Base-by-base conservation (phyloP, 2,329 filamentous ascomycete genomes). In the Clonostachys rhizophaga region DNA sequence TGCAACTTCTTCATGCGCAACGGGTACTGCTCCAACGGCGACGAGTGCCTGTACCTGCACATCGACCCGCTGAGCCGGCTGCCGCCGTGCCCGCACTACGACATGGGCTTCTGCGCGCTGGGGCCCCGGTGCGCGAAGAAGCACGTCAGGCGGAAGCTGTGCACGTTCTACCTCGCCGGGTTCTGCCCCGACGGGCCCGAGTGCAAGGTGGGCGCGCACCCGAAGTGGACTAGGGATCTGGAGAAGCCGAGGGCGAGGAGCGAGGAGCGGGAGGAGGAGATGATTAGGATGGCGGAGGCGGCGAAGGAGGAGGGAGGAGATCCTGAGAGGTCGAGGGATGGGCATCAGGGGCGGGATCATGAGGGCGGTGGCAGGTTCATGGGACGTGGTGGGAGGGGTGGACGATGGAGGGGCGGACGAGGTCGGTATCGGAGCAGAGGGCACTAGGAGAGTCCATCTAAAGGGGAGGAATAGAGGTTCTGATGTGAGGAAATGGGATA, bases 1-100 rank as follows among this genome's bases (percentile, higher is more conserved):
- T 99, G 94, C 72, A 95, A 95, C 62, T 95, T 96, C 69, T 97
- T 92, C 70, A 85, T 91, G 49, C 82, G 91, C 51, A 95, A 94
- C 62, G 90, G 90, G 47, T 96, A 95, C 66, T 99, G 94, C 71
- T 89, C 88, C 53, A 96, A 96, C 69, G 94, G 92, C 55, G 92
- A 97, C 67, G 94, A 99, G 70, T 99, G 94, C 62, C 75, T 95
- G 6, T 96, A 95, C 65, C 83, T 95, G 42, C 90, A 96, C 69
- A 87, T 95, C 58, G 89, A 94, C 58, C 87, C 91, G 44, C 79
- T 89, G 63, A 84, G 86, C 51, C 85, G 89, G 60, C 73, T 89
- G 57, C 89, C 84, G 24, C 84, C 88, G 2, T 95, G 91, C 58
- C 89, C 90, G 53, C 89, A 95, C 68, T 99, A 96, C 72, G 91